Evolutionary conservation across 2,329 filamentous ascomycete species (phyloP).

Genomic region (Fusarium sacchari): DNA sequence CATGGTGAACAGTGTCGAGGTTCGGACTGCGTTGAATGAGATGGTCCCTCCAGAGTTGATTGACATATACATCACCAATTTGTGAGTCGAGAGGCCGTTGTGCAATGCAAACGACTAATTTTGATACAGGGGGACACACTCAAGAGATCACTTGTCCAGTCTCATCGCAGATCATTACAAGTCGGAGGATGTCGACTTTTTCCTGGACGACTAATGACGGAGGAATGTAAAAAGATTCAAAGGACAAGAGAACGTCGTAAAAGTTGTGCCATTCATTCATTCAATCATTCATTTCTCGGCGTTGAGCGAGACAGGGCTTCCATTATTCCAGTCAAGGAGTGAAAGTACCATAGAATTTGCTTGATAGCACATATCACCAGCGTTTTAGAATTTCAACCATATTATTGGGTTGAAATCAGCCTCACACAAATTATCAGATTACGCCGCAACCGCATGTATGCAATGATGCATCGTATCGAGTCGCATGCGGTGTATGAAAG

Average conservation of each 20-base stretch:
- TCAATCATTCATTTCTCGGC: constrained; percentile 6
- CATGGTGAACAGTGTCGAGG: constrained; percentile 79
- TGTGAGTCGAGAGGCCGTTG: constrained; percentile 53
- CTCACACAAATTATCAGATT: background rate
- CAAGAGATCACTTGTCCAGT: constrained; percentile 76
- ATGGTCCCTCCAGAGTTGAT: constrained; percentile 81
- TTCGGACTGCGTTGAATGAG: constrained; percentile 83
- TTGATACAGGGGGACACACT: constrained; percentile 67
- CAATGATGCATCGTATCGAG: background rate
- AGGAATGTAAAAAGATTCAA: constrained; percentile 3
- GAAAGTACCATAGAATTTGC: constrained; percentile 27
- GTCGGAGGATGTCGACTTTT: constrained; percentile 74
- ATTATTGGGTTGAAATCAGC: constrained; percentile 1
- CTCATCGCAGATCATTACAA: constrained; percentile 82
- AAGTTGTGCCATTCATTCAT: constrained; percentile 26
- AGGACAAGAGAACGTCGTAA: constrained; percentile 27
- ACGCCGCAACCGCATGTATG: background rate
- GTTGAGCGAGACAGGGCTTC: constrained; percentile 29
- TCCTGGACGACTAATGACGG: constrained; percentile 52
- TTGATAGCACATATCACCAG: constrained; percentile 17
- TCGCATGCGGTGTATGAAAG: constrained; percentile 3
- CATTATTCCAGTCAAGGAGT: constrained; percentile 18
- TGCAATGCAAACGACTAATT: background rate
- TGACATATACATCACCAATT: constrained; percentile 85
- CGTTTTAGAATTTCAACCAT: background rate